Percentiles rank a stretch among this genome's conserved stretches.
phyloP scores from a whole-genome alignment of 495 filamentous ascomycete species.

The Penicillium goetzii region DNA sequence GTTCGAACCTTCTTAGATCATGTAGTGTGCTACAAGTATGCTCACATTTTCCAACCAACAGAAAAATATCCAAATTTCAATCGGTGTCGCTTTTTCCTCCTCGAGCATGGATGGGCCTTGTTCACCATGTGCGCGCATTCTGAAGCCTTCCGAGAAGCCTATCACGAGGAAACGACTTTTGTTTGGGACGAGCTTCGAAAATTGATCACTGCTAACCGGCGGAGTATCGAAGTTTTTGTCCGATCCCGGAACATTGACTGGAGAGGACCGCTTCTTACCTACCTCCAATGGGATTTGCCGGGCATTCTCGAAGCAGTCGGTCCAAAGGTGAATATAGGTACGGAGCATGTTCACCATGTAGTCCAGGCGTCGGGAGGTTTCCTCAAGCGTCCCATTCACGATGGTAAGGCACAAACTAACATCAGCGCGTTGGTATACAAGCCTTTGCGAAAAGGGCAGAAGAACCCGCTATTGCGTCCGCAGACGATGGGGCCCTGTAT shows the following conservation, averaged over 20 bases:
- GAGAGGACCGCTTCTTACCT: slow-evolving; percentile 25
- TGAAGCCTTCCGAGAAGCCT: slow-evolving; percentile 35
- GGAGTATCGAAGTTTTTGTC: slow-evolving; percentile 40
- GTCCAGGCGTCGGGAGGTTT: slow-evolving; percentile 14
- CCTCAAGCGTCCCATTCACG: slow-evolving; percentile 21
- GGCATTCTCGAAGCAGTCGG: slow-evolving; percentile 10
- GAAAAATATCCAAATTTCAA: not conserved
- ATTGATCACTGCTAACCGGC: slow-evolving; percentile 22
- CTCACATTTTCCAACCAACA: not conserved
- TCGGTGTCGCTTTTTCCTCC: not conserved
- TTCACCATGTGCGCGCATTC: slow-evolving; percentile 39
- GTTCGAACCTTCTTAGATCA: not conserved
- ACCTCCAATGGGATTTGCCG: slow-evolving; percentile 14
- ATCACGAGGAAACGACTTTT: not conserved
- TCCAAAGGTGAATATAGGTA: slow-evolving; percentile 17
- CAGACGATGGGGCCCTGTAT: not conserved
- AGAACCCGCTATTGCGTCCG: not conserved
- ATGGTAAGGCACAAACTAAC: slow-evolving; percentile 21
- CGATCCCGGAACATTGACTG: slow-evolving; percentile 36
- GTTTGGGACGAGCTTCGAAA: slow-evolving; percentile 28
- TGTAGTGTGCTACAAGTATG: not conserved
- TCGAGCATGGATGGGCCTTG: slow-evolving; percentile 36
- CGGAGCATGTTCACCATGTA: slow-evolving; percentile 31
- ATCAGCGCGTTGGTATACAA: slow-evolving; percentile 25
- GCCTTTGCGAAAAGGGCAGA: not conserved